These are phyloP conservation scores for Cercospora zeina DNA, from an alignment of 2,329 filamentous ascomycete genomes.

Conservation along the genomic window DNA sequence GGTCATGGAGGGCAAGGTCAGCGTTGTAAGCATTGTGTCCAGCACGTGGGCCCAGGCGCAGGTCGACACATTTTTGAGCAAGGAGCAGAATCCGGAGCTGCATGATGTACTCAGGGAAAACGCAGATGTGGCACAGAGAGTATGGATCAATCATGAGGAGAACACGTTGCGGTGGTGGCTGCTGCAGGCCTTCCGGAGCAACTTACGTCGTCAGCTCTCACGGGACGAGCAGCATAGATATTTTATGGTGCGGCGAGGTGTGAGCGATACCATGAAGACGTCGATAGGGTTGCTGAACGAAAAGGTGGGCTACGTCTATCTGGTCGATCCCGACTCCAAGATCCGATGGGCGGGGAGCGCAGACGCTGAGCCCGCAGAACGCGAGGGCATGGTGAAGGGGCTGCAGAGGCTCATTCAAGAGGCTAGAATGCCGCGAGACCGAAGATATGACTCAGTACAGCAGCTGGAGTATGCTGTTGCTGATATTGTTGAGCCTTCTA, in stretches of 20 bases:
- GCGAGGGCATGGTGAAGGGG: conserved; percentile 64
- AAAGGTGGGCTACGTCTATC: conserved; percentile 90
- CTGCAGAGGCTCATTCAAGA: conserved; percentile 64
- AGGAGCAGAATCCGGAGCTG: conserved; percentile 68
- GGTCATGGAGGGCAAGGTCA: conserved; percentile 67
- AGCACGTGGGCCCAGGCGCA: conserved; percentile 85
- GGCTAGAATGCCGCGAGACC: conserved; percentile 31
- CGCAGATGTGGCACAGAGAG: conserved; percentile 63
- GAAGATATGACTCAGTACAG: conserved; percentile 23
- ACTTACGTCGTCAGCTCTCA: conserved; percentile 51
- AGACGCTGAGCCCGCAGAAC: conserved; percentile 64
- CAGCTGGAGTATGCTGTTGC: conserved; percentile 24
- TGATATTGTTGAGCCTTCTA: conserved; percentile 16
- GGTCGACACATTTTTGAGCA: conserved; percentile 67
- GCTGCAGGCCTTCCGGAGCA: conserved; percentile 54
- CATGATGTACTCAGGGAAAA: conserved; percentile 60
- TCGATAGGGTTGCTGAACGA: conserved; percentile 73
- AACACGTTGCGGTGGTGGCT: conserved; percentile 65
- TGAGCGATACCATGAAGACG: conserved; percentile 58
- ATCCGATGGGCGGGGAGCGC: conserved; percentile 94
- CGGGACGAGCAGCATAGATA: conserved; percentile 58
- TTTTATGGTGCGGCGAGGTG: conserved; percentile 60
- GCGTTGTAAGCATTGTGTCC: conserved; percentile 76
- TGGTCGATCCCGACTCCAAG: conserved; percentile 81
- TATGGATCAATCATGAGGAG: conserved; percentile 88